A percentile compares a stretch with the other conserved stretches of the same genome.
phyloP scores from a whole-genome alignment of 352 stramenopile genomes.

The Phytophthora pseudosyringae region DNA sequence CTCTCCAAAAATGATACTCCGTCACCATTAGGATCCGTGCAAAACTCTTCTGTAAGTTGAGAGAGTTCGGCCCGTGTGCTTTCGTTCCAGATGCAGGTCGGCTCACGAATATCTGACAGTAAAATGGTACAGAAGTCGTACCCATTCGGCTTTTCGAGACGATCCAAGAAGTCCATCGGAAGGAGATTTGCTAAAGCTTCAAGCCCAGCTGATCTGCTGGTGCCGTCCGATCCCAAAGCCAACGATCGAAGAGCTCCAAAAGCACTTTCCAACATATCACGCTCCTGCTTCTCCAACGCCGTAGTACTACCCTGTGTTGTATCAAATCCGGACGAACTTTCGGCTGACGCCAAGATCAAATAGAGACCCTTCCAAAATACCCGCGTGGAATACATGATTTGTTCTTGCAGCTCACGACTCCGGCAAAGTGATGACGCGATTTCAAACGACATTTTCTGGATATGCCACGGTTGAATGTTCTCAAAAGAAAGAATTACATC shows the following conservation, averaged over 20 bases:
- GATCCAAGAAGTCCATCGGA: slow-evolving; percentile 77
- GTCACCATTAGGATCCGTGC: slow-evolving; percentile 54
- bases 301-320: slow-evolving; percentile 42
- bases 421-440: slow-evolving; percentile 74
- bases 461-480: slow-evolving; percentile 80
- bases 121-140: slow-evolving; percentile 79
- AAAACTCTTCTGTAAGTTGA: slow-evolving; percentile 79
- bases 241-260: slow-evolving; percentile 71
- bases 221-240: slow-evolving; percentile 59
- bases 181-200: slow-evolving; percentile 75
- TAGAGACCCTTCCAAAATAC: slow-evolving; percentile 86
- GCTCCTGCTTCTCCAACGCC: slow-evolving; percentile 65
- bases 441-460: slow-evolving; percentile 80
- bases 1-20: slow-evolving; percentile 75
- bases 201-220: slow-evolving; percentile 57
- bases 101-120: slow-evolving; percentile 75
- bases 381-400: slow-evolving; percentile 68
- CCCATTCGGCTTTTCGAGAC: slow-evolving; percentile 68
- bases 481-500: slow-evolving; percentile 72
- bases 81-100: slow-evolving; percentile 82
- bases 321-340: slow-evolving; percentile 54
- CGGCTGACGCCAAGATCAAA: slow-evolving; percentile 72
- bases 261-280: slow-evolving; percentile 75
- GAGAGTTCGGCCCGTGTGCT: slow-evolving; percentile 68
- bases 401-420: slow-evolving; percentile 57